These are phyloP conservation scores for Phyllosticta citribraziliensis DNA, from an alignment of 2,329 filamentous ascomycete genomes.

Conservation along the genomic window DNA sequence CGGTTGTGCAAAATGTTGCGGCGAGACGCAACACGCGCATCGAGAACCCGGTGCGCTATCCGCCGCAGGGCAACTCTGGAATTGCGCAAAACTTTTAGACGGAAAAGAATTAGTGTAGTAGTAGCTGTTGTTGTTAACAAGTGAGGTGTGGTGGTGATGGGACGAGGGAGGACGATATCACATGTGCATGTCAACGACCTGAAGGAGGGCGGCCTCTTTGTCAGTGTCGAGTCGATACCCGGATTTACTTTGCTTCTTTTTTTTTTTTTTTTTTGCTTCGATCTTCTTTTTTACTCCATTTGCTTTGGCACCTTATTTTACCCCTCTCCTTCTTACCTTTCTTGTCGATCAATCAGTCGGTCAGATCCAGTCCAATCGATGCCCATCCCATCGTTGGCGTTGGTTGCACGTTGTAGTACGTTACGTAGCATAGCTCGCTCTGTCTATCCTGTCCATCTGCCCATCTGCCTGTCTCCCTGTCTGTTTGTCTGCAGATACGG, in stretches of 20 bases:
- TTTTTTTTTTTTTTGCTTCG: not conserved
- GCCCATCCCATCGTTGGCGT: too few species aligned
- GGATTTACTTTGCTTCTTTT: not conserved
- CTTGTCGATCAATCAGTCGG: too few species aligned
- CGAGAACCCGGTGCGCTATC: slow-evolving; percentile 79
- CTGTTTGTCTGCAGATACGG: too few species aligned
- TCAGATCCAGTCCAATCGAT: too few species aligned
- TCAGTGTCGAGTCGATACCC: not conserved
- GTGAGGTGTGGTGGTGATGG: too few species aligned
- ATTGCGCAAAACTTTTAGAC: slow-evolving; percentile 91
- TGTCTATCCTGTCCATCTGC: too few species aligned
- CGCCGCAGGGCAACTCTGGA: slow-evolving; percentile 80
- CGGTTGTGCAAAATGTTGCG: slow-evolving; percentile 86
- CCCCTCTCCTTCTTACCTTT: too few species aligned
- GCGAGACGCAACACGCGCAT: slow-evolving; percentile 90
- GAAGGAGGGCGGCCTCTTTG: not conserved
- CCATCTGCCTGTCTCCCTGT: too few species aligned
- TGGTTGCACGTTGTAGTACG: too few species aligned
- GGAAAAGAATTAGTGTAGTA: too few species aligned
- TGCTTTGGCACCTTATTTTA: not conserved
- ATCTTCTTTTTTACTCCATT: too few species aligned
- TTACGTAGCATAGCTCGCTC: too few species aligned
- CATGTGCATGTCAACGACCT: not conserved
- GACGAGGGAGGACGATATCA: not conserved
- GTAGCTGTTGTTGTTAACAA: not conserved